These are phyloP conservation scores for Aspergillus bridgeri DNA, from an alignment of 495 filamentous ascomycete species.

Conservation along the genomic window DNA sequence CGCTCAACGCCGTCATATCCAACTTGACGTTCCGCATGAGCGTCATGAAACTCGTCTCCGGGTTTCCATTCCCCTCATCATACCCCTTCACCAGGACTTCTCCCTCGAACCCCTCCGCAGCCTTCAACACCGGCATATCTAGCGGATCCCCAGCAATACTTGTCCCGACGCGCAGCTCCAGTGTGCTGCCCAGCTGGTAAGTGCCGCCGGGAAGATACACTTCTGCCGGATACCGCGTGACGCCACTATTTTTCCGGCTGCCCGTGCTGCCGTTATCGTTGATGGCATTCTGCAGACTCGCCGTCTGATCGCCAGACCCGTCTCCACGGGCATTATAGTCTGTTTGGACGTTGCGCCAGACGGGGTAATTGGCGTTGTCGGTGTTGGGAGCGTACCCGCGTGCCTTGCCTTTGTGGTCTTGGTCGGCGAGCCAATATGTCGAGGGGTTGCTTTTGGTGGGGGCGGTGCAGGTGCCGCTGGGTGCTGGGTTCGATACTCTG, in stretches of 20 bases:
- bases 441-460: slow-evolving; percentile 6
- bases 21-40: slow-evolving; percentile 41
- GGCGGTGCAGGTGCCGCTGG: slow-evolving; percentile 12
- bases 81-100: slow-evolving; percentile 32
- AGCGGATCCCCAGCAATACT: slow-evolving; percentile 42
- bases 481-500: background rate
- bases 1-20: slow-evolving; percentile 32
- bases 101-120: slow-evolving; percentile 26
- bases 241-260: slow-evolving; percentile 36
- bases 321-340: slow-evolving; percentile 50
- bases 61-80: slow-evolving; percentile 29
- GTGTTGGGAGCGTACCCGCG: slow-evolving; percentile 39
- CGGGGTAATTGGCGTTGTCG: slow-evolving; percentile 40
- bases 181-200: slow-evolving; percentile 36
- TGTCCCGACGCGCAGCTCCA: slow-evolving; percentile 44
- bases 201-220: slow-evolving; percentile 49
- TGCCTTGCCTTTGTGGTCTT: slow-evolving; percentile 29
- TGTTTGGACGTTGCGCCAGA: slow-evolving; percentile 53
- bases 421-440: slow-evolving; percentile 34
- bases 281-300: slow-evolving; percentile 35
- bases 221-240: slow-evolving; percentile 46
- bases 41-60: slow-evolving; percentile 42
- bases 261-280: slow-evolving; percentile 33
- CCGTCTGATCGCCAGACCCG: slow-evolving; percentile 46
- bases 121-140: slow-evolving; percentile 37